Evolutionary conservation across 345 rosid species (phyloP).

Genomic region (Populus simonii): DNA sequence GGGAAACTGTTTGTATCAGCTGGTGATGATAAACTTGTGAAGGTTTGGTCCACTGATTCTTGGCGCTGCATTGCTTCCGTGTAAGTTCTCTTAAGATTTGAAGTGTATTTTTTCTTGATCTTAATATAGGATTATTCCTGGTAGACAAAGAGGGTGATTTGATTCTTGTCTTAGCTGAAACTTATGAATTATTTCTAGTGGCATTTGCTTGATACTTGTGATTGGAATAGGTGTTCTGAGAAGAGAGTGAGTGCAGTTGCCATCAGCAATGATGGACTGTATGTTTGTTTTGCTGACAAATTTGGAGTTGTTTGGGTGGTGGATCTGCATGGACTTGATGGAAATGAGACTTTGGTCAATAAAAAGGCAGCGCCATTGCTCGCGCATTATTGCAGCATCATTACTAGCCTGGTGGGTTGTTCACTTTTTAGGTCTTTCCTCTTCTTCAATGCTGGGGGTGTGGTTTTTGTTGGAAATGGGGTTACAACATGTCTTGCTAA

Average conservation of each 20-base stretch:
- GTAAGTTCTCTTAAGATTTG: conserved; percentile 39
- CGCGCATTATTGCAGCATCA: conserved; percentile 95
- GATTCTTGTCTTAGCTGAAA: background rate
- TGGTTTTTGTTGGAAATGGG: background rate
- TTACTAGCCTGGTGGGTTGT: conserved; percentile 68
- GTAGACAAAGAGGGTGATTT: background rate
- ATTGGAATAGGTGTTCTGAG: conserved; percentile 58
- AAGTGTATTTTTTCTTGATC: background rate
- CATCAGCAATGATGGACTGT: conserved; percentile 54
- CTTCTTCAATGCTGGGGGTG: background rate
- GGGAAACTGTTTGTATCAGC: conserved; percentile 84
- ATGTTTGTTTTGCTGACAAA: conserved; percentile 88
- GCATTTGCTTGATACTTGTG: conserved; percentile 4
- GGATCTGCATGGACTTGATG: conserved; percentile 45
- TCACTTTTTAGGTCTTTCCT: background rate
- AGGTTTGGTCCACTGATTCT: conserved; percentile 75
- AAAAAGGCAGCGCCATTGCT: conserved; percentile 67
- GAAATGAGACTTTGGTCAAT: conserved; percentile 30
- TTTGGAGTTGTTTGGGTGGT: conserved; percentile 96
- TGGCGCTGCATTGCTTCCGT: conserved; percentile 70
- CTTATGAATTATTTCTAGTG: background rate
- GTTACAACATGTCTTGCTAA: background rate
- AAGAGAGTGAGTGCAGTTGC: conserved; percentile 90
- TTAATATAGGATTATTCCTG: background rate
- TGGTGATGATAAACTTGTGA: conserved; percentile 88